A percentile compares a stretch with the other conserved stretches of the same genome.
Conservation (phyloP, 176 grass and related monocot species). For the Oryza longistaminata region DNA sequence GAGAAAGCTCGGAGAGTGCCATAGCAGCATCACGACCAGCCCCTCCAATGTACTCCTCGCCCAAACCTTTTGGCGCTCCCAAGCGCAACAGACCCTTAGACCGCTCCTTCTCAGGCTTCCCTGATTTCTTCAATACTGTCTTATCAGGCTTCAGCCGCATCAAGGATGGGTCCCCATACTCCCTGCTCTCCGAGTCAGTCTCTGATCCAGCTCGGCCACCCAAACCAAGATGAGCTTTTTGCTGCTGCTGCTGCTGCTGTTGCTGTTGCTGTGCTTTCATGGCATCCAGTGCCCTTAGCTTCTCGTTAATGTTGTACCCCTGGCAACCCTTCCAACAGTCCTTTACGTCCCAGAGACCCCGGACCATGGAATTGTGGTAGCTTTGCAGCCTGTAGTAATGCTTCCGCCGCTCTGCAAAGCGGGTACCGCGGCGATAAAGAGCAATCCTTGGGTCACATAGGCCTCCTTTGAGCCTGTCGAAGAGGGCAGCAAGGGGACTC, state of each 20-base stretch:
- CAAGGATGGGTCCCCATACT: conserved; percentile 44
- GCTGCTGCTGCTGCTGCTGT: neutral
- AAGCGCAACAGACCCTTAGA: conserved; percentile 56
- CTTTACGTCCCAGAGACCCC: conserved; percentile 54
- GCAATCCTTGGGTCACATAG: conserved; percentile 75
- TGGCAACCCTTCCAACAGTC: conserved; percentile 71
- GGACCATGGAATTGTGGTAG: conserved; percentile 82
- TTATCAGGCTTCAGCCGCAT: conserved; percentile 37
- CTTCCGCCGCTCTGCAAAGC: conserved; percentile 60
- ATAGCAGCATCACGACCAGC: neutral
- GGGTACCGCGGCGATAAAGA: conserved; percentile 54
- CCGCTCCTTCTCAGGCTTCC: conserved; percentile 47
- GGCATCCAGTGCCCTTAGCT: conserved; percentile 47
- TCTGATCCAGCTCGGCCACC: conserved; percentile 2
- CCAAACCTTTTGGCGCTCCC: conserved; percentile 34
- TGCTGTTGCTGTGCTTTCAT: conserved; percentile 38
- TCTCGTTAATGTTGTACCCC: conserved; percentile 64
- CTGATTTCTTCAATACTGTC: conserved; percentile 34
- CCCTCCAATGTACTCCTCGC: conserved; percentile 31
- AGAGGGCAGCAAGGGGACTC: conserved; percentile 51
- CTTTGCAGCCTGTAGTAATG: conserved; percentile 74
- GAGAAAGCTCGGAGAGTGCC: conserved; percentile 22
- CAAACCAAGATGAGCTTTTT: conserved; percentile 38
- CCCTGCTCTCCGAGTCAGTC: conserved; percentile 58
- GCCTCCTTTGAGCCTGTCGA: conserved; percentile 64